Evolutionary conservation across 1,139 yeast genomes (phyloP).

Genomic region (Kodamaea anthophila): DNA sequence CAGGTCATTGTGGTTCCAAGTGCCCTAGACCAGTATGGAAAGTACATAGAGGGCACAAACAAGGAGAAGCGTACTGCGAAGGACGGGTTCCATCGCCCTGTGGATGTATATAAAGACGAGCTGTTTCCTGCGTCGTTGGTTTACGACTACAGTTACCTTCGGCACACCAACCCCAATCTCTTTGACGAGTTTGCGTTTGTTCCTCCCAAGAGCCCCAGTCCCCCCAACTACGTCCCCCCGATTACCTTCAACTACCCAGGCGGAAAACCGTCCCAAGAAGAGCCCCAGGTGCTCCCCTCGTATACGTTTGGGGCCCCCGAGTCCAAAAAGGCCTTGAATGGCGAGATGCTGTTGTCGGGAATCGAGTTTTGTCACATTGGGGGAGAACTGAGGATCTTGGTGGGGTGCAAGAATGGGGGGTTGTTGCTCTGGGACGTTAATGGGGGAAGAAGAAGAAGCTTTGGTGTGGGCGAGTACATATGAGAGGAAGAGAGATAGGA

Average conservation of each 20-base stretch:
- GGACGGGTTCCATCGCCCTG: conserved; percentile 6
- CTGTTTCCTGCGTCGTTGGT: conserved; percentile 36
- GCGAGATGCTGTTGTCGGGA: conserved; percentile 43
- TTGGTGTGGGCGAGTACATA: conserved; percentile 28
- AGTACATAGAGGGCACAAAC: conserved; percentile 1
- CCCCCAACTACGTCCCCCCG: conserved; percentile 10
- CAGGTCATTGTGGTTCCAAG: conserved; percentile 60
- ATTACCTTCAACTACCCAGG: conserved; percentile 22
- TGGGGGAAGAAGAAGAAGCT: conserved; percentile 34
- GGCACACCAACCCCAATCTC: conserved; percentile 33
- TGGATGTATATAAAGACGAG: conserved; percentile 13
- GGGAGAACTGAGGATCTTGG: conserved; percentile 25
- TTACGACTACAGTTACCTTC: conserved; percentile 38
- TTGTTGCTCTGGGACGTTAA: conserved; percentile 40
- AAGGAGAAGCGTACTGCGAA: neutral
- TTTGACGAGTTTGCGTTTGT: conserved; percentile 33
- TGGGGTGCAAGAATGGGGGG: conserved; percentile 43
- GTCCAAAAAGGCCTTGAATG: conserved; percentile 25
- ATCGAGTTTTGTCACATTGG: conserved; percentile 26
- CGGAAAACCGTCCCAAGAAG: conserved; percentile 4
- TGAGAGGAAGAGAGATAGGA: neutral
- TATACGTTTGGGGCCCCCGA: conserved; percentile 1
- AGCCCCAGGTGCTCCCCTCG: neutral
- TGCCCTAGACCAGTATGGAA: conserved; percentile 38
- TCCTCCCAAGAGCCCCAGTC: no score